Conservation (phyloP, 2,329 filamentous ascomycete species). For the Peltaster fructicola region DNA sequence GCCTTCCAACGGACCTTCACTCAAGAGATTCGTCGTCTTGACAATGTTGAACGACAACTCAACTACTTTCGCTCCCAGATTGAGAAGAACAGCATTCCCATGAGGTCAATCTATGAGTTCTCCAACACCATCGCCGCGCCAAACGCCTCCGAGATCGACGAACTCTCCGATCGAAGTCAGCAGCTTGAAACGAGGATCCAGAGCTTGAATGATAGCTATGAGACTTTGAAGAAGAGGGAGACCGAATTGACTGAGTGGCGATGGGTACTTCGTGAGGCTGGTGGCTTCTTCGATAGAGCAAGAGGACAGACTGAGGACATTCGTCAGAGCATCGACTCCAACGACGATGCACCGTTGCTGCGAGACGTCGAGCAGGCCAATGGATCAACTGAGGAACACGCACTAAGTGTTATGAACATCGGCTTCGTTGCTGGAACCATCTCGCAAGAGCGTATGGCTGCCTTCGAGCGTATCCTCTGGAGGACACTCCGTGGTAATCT, state of each 20-base stretch:
- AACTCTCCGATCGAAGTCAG: conserved; percentile 81
- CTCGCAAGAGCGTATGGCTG: conserved; percentile 73
- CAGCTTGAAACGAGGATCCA: conserved; percentile 79
- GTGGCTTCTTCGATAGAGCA: conserved; percentile 91
- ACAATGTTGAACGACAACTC: conserved; percentile 95
- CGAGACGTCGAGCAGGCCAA: conserved; percentile 76
- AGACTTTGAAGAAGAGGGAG: conserved; percentile 93
- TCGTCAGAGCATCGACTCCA: conserved; percentile 64
- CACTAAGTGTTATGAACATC: conserved; percentile 94
- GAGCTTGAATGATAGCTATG: conserved; percentile 93
- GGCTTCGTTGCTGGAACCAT: conserved; percentile 97
- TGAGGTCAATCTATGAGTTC: conserved; percentile 84
- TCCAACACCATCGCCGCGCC: conserved; percentile 65
- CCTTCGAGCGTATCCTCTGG: conserved; percentile 96
- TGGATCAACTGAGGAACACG: conserved; percentile 14
- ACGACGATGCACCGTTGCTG: conserved; percentile 84
- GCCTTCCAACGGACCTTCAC: conserved; percentile 97
- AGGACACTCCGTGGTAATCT: conserved; percentile 90
- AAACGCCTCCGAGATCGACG: conserved; percentile 87
- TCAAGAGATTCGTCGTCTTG: conserved; percentile 87
- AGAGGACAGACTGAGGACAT: conserved; percentile 96
- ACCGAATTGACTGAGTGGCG: conserved; percentile 96
- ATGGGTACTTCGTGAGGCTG: conserved; percentile 90
- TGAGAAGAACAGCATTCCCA: conserved; percentile 74
- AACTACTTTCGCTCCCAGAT: conserved; percentile 93